These are phyloP conservation scores for Nelumbo lutea DNA, from an alignment of 164 flowering plant species.

Conservation along the genomic window DNA sequence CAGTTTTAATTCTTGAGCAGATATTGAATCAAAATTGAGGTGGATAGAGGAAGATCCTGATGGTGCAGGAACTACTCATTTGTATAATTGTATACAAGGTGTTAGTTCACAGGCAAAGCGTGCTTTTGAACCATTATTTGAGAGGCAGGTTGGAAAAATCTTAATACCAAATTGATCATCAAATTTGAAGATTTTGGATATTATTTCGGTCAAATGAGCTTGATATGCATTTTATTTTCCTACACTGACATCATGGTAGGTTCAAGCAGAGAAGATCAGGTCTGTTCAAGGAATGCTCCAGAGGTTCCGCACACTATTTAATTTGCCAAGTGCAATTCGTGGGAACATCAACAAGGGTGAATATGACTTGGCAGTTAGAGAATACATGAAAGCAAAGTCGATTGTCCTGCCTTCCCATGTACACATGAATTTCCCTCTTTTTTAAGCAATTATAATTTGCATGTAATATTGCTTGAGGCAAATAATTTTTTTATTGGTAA, in stretches of 20 bases:
- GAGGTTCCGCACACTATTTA: slow-evolving; percentile 91
- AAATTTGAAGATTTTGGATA: slow-evolving; percentile 4
- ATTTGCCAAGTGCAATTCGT: slow-evolving; percentile 95
- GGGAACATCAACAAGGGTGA: slow-evolving; percentile 96
- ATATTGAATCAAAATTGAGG: slow-evolving; percentile 88
- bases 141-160: slow-evolving; percentile 78
- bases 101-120: slow-evolving; percentile 77
- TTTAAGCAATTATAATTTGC: not conserved
- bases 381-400: slow-evolving; percentile 97
- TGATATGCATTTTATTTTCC: not conserved
- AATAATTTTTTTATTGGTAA: too few species aligned
- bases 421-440: slow-evolving; percentile 13
- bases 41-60: slow-evolving; percentile 99
- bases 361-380: slow-evolving; percentile 97
- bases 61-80: slow-evolving; percentile 90
- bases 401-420: slow-evolving; percentile 98
- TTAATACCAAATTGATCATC: slow-evolving; percentile 4
- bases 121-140: slow-evolving; percentile 90
- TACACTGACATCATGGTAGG: slow-evolving; percentile 38
- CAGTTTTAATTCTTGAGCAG: slow-evolving; percentile 32
- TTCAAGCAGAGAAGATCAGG: slow-evolving; percentile 97
- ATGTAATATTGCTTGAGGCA: not conserved
- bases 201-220: not conserved
- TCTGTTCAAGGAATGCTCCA: slow-evolving; percentile 99
- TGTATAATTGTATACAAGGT: slow-evolving; percentile 63